Base-by-base conservation (phyloP, 2,329 filamentous ascomycete species). In the Allantophomopsis cytisporea region DNA sequence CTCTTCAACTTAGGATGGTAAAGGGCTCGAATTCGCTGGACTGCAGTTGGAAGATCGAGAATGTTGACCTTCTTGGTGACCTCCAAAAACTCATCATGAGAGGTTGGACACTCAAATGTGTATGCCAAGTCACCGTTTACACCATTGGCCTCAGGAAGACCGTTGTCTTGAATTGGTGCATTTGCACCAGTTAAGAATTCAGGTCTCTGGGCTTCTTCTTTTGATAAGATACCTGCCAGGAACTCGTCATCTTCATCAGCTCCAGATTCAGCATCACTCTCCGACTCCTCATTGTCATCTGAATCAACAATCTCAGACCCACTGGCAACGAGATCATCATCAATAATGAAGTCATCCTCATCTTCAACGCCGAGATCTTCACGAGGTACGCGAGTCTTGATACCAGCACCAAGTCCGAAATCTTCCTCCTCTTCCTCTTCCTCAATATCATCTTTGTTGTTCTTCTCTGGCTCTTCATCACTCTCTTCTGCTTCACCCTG, bases 261-360 rank as follows among this genome's bases (percentile, higher is more conserved):
- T 7, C 58, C 59, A 1, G 60, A 60, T 10, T 55, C 55, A 12
- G 49, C 57, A 14, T 64, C 59, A 11, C 62, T 63, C 2, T 61
- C 61, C 18, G 54, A 58, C 3, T 63, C 63, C 16, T 66, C 64
- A 15, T 64, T 65, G 31, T 67, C 69, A 7, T 67, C 67, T 14
- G 70, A 60, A 4, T 67, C 62, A 20, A 80, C 74, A n/a, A 77
- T 52, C 31, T 80, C 77, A 5, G 84, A 89, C 31, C 78, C 83
- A 48, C 80, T 88, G 11, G 87, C 87, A 28, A 95, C 72, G 13
- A 96, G 69, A 53, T 94, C 82, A 45, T 91, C 84, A 43, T 96
- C 89, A 45, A 95, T 78, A 18, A 89, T 57, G 51, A 96, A 96
- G 50, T 95, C 86, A 50, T 96, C 89, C 55, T 96, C 89, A 49